phyloP scores from a whole-genome alignment of 1,284 basidiomycete genomes.

The Xerocomus amazonicus region DNA sequence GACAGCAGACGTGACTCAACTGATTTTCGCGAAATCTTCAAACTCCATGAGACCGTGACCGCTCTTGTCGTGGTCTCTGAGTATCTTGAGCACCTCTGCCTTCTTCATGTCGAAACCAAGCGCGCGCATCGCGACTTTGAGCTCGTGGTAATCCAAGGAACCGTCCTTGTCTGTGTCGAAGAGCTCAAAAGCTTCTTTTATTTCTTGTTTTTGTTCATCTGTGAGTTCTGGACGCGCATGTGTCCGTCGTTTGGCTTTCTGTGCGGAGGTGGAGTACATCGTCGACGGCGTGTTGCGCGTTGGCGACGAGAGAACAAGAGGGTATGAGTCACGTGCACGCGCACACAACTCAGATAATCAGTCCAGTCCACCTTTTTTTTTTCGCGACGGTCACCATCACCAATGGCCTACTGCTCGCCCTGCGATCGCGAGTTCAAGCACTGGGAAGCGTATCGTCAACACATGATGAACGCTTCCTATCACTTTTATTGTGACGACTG shows the following conservation, averaged over 20 bases:
- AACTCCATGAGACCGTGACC: slow-evolving; percentile 92
- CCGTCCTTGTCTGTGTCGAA: slow-evolving; percentile 99
- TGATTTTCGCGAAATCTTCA: slow-evolving; percentile 93
- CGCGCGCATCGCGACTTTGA: slow-evolving; percentile 98
- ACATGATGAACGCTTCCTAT: slow-evolving; percentile 17
- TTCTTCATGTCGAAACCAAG: slow-evolving; percentile 98
- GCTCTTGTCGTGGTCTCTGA: slow-evolving; percentile 89
- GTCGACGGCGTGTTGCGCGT: background rate
- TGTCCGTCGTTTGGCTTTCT: slow-evolving; percentile 69
- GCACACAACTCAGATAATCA: slow-evolving; percentile 4
- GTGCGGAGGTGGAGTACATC: slow-evolving; percentile 73
- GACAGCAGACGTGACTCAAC: slow-evolving; percentile 58
- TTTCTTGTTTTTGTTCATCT: slow-evolving; percentile 96
- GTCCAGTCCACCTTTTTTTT: background rate
- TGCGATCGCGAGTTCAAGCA: slow-evolving; percentile 19
- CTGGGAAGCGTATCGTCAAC: slow-evolving; percentile 21
- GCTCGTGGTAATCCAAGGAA: slow-evolving; percentile 95
- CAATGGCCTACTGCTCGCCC: background rate
- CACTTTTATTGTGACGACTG: slow-evolving; percentile 26
- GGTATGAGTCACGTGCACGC: slow-evolving; percentile 22
- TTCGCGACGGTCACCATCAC: background rate
- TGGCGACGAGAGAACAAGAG: slow-evolving; percentile 2
- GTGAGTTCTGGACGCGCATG: slow-evolving; percentile 77
- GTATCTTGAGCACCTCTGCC: slow-evolving; percentile 93
- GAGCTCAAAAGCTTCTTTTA: slow-evolving; percentile 98